Evolutionary conservation across 2,329 filamentous ascomycete genomes (phyloP).

Genomic region (Myriosclerotinia duriaeana): DNA sequence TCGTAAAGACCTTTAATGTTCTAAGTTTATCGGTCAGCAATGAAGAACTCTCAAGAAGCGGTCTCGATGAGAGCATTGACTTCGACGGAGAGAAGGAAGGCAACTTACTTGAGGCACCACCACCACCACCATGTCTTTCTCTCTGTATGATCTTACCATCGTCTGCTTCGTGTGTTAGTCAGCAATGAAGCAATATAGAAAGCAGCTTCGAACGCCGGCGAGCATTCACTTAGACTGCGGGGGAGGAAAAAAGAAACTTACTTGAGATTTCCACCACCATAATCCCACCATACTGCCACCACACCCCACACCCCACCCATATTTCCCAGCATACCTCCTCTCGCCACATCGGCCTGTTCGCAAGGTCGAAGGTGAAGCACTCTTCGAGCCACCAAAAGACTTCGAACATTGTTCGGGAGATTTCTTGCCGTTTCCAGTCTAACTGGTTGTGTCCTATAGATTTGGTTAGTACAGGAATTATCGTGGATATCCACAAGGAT

Average conservation of each 20-base stretch:
- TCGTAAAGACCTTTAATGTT: background rate
- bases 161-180: background rate
- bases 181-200: background rate
- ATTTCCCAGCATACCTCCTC: background rate
- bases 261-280: background rate
- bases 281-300: background rate
- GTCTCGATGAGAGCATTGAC: background rate
- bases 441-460: too few relatives aligned
- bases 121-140: background rate
- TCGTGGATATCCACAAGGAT: too few relatives aligned
- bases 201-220: too few relatives aligned
- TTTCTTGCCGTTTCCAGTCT: too few relatives aligned
- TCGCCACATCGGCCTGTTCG: background rate
- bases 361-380: background rate
- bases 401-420: too few relatives aligned
- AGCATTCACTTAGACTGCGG: background rate
- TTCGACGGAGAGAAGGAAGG: background rate
- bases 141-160: too few relatives aligned
- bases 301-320: background rate
- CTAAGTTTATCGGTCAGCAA: background rate
- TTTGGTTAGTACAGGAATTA: too few relatives aligned
- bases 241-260: background rate
- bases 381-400: too few relatives aligned
- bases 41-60: background rate
- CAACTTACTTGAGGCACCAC: background rate